Evolutionary conservation across 148 eudicot genomes (phyloP).

Genomic region (Vaccinium corymbosum): DNA sequence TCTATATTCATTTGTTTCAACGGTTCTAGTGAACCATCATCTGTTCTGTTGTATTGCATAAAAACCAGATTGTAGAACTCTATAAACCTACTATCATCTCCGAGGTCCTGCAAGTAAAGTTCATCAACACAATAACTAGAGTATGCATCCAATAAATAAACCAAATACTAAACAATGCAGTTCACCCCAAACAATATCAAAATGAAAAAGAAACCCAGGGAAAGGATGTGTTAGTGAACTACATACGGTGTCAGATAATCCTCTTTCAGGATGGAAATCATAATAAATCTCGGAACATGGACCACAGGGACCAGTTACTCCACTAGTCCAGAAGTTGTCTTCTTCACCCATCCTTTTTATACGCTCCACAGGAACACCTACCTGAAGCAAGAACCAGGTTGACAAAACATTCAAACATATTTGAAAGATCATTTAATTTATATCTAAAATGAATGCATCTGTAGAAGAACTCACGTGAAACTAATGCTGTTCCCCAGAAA

Average conservation of each 20-base stretch:
- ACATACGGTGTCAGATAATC: conserved; percentile 70
- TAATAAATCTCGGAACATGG: conserved; percentile 97
- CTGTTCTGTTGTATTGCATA: conserved; percentile 87
- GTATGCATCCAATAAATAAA: not conserved
- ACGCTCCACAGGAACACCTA: conserved; percentile 77
- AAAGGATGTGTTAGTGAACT: not conserved
- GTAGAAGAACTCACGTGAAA: not conserved
- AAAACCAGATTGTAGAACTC: conserved; percentile 98
- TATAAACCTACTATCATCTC: conserved; percentile 90
- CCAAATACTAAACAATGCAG: not conserved
- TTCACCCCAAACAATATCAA: not conserved
- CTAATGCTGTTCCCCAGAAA: not conserved
- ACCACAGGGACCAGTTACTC: conserved; percentile 96
- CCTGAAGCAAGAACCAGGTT: conserved; percentile 37
- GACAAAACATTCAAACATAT: not conserved
- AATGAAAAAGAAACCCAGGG: not conserved
- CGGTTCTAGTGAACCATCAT: conserved; percentile 88
- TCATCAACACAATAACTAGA: not conserved
- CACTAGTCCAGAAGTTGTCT: conserved; percentile 98
- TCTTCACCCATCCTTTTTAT: conserved; percentile 89
- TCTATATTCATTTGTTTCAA: conserved; percentile 90
- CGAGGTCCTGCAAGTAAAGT: conserved; percentile 61
- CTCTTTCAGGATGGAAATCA: conserved; percentile 95
- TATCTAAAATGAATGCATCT: not conserved
- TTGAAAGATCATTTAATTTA: not conserved